Base-by-base conservation (phyloP, 2,329 filamentous ascomycete species). In the Sporothrix protearum region DNA sequence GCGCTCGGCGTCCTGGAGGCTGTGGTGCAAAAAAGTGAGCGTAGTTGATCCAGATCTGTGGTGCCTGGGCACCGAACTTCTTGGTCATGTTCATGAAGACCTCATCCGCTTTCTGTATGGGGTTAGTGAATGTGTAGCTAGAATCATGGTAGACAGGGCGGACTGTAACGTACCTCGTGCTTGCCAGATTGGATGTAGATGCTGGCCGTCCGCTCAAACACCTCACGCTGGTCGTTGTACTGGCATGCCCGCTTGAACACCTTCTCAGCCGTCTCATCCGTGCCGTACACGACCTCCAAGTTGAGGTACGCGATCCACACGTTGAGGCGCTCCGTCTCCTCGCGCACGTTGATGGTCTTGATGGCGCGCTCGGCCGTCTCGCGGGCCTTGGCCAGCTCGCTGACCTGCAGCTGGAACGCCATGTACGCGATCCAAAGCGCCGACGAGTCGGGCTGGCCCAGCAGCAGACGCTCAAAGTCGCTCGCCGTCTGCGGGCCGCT, bases 391-490 rank as follows among this genome's bases (percentile, higher is more conserved):
- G 91, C 89, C 25, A 96, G 85, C 81, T 99, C 96, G 78, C 93
- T 93, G 69, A 97, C 88, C 78, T 97, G 91, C 80, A 97, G 90
- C 81, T 98, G 93, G 86, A 97, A 97, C n/a, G 94, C 94, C 93
- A 99, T 98, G 83, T 99, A 99, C 75, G 93, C 88, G 70, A 97
- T 92, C 96, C 96, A 99, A 36, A 98, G 87, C 73, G 91, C 85
- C 0, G 95, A 96, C n/a, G 92, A 95, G 82, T 98, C 94, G 2
- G 96, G 94, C 79, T 97, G 92, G 71, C 94, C 93, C 28, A 99
- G 88, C 55, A 99, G 87, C 30, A 97, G 89, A 76, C 96, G 91
- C 82, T 99, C 96, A 80, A 94, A 99, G 81, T 99, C 96, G 74
- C 92, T 92, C 19, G 92, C 88, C 1, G 93, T 95, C 79, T 96